Evolutionary conservation across 139 green algal species (phyloP).

Genomic region (Klebsormidium nitens): DNA sequence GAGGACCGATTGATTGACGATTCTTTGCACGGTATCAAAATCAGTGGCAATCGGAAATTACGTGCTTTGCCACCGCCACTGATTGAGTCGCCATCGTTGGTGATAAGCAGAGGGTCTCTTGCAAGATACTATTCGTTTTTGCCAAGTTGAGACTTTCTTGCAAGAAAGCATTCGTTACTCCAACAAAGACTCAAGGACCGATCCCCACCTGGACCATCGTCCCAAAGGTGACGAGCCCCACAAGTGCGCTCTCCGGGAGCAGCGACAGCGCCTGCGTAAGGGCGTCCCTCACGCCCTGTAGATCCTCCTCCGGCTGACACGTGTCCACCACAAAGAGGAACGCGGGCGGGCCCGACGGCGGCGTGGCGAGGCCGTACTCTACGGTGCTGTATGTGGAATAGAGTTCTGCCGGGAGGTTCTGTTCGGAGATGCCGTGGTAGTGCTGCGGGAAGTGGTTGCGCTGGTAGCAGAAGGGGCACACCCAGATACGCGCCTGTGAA

Average conservation of each 20-base stretch:
- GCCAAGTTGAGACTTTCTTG: no score
- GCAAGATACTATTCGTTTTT: no score
- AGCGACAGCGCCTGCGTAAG: conserved; percentile 39
- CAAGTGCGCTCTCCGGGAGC: conserved; percentile 48
- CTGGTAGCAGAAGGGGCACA: conserved; percentile 53
- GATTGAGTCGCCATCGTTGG: no score
- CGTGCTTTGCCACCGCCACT: no score
- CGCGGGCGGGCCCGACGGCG: conserved; percentile 22
- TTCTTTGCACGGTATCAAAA: no score
- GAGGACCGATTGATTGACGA: no score
- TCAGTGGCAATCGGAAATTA: no score
- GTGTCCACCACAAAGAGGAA: conserved; percentile 58
- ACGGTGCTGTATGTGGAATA: conserved; percentile 47
- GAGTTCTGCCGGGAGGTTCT: conserved; percentile 58
- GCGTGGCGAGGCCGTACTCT: conserved; percentile 43
- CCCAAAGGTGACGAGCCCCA: conserved; percentile 56
- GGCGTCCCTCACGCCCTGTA: conserved; percentile 36
- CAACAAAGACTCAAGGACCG: no score
- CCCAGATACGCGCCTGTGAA: conserved; percentile 43
- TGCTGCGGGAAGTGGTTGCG: conserved; percentile 52
- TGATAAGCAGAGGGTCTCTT: no score
- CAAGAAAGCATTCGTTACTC: no score
- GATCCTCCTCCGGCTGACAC: conserved; percentile 41
- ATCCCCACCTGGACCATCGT: conserved; percentile 39
- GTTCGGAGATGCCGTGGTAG: conserved; percentile 50